Evolutionary conservation across 305 asterid genomes (phyloP), one percentile per base, ranked within the genome.

Genomic region (Coffea humblotiana): DNA sequence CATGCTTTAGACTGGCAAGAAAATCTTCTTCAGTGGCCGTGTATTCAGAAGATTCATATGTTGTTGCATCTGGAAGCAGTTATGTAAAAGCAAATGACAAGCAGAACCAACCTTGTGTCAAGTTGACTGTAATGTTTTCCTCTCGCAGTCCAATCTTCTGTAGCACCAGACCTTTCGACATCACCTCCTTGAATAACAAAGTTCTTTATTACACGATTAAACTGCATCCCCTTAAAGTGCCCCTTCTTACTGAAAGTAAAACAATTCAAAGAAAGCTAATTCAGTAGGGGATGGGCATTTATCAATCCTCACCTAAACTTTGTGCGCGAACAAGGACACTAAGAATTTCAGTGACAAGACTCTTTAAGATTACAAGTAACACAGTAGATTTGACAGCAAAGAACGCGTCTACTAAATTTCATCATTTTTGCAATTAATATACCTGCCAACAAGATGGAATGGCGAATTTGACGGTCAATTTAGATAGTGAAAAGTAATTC

Each of bases 121-220:
- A 96, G 95, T 74, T 89, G 97, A 89, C 90, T 83, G 84, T 91
- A 92, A 81, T 93, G 92, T 84, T 92, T 94, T 87, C 97, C 99
- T 82, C 90, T 89, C 10, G 89, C 86, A 81, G 98, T 92, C 99
- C 99, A 96, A 82, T 96, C 97, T 85, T 90, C 97, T 16, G 90
- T 84, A 40, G 85, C 85, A 83, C 87, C 98, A 54, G 88, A 88
- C 79, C 86, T 86, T 76, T 89, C 92, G 52, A 87, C 86, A 80
- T 90, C 90, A 76, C 97, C 92, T 82, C 97, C 99, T 82, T 94
- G 97, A 78, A 96, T 88, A 72, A 94, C 92, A 75, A 91, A 94
- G 87, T 96, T 86, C 90, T 96, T 96, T 79, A 96, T 88, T 49
- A 96, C 97, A 79, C 89, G 95, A 84, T 83, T 89, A 86, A 96